Evolutionary conservation across 2,329 filamentous ascomycete genomes (phyloP).

Genomic region (Coleophoma cylindrospora): DNA sequence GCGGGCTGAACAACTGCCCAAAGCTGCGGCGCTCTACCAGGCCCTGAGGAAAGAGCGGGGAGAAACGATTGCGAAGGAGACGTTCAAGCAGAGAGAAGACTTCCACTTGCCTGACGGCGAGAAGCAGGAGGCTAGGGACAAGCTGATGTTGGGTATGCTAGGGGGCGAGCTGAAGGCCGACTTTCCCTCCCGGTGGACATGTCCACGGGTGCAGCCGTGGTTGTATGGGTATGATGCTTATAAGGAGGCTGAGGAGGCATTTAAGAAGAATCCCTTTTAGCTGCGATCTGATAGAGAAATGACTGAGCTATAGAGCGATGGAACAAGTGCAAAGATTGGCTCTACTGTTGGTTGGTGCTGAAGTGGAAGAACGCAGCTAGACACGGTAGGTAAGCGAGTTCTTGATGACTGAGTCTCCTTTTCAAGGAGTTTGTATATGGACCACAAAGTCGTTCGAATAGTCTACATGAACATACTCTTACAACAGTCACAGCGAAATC

Average conservation of each 20-base stretch:
- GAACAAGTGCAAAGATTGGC: no score
- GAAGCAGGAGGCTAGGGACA: constrained; percentile 52
- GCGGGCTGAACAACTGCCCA: constrained; percentile 37
- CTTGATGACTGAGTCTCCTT: no score
- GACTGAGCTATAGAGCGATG: no score
- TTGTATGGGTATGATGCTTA: constrained; percentile 61
- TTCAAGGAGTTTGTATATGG: no score
- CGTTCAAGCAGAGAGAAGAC: constrained; percentile 50
- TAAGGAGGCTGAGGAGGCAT: constrained; percentile 42
- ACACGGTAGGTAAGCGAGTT: no score
- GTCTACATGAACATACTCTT: no score
- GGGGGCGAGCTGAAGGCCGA: constrained; percentile 44
- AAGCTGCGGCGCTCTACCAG: constrained; percentile 40
- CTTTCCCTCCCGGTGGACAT: constrained; percentile 62
- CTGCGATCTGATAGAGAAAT: no score
- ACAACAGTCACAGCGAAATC: no score
- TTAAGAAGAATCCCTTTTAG: constrained; percentile 12
- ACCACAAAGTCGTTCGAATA: no score
- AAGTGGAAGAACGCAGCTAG: no score
- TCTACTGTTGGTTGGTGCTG: no score
- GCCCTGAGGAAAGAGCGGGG: constrained; percentile 41
- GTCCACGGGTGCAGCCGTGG: constrained; percentile 58
- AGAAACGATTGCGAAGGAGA: constrained; percentile 53
- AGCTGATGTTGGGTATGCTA: constrained; percentile 49
- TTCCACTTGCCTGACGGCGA: constrained; percentile 50